A percentile compares a stretch with the other conserved stretches of the same genome.
phyloP scores from a whole-genome alignment of 2,329 filamentous ascomycete species.

The Pseudocercospora eumusae region DNA sequence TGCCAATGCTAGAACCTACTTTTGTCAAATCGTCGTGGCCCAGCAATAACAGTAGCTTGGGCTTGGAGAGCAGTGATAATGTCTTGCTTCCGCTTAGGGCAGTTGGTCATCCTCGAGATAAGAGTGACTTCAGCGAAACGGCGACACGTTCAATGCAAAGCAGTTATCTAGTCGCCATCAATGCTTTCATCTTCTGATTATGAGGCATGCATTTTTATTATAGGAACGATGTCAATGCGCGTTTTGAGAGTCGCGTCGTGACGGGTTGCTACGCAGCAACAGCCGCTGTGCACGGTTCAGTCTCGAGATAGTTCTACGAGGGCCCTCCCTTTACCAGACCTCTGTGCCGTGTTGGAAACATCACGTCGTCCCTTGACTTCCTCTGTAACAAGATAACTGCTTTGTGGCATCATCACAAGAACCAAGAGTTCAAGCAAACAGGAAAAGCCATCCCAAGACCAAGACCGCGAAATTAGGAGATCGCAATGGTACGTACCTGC shows the following conservation, averaged over 20 bases:
- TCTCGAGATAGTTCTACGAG: background rate
- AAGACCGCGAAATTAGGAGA: background rate
- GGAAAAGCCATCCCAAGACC: background rate
- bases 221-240: background rate
- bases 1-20: too few species aligned
- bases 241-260: background rate
- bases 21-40: too few species aligned
- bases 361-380: slow-evolving; percentile 2
- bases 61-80: background rate
- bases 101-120: too few species aligned
- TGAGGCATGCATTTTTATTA: too few species aligned
- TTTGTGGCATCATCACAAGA: slow-evolving; percentile 3
- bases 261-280: background rate
- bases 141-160: too few species aligned
- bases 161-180: too few species aligned
- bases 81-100: background rate
- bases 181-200: too few species aligned
- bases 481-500: slow-evolving; percentile 12
- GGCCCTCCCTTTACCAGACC: background rate
- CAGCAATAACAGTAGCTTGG: background rate
- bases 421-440: background rate
- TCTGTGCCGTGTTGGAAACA: background rate
- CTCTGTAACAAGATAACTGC: slow-evolving; percentile 3
- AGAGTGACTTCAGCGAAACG: too few species aligned
- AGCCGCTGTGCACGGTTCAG: background rate